A percentile compares a stretch with the other conserved stretches of the same genome.
phyloP scores from a whole-genome alignment of 2,329 filamentous ascomycete species.

The Exophiala bonariae region DNA sequence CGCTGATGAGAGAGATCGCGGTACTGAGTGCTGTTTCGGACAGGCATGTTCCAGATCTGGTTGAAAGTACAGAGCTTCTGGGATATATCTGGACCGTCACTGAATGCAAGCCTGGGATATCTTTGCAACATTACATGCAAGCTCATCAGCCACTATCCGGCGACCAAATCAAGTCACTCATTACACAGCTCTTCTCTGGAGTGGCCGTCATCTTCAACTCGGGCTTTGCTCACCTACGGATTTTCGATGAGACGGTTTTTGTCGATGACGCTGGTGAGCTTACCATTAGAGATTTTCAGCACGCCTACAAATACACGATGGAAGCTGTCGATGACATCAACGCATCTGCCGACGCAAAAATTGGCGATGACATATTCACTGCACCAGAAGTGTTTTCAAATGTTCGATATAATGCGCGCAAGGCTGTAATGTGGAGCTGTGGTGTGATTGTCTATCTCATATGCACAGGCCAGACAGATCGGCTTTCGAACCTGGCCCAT shows the following conservation, averaged over 20 bases:
- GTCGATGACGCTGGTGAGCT: background rate
- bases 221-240: slow-evolving; percentile 4
- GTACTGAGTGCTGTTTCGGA: background rate
- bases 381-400: slow-evolving; percentile 6
- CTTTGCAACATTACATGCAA: background rate
- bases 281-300: slow-evolving; percentile 1
- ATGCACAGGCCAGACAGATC: background rate
- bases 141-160: background rate
- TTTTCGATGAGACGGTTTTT: slow-evolving; percentile 1
- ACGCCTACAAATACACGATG: background rate
- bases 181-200: slow-evolving; percentile 3
- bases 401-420: slow-evolving; percentile 5
- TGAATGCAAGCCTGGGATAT: background rate
- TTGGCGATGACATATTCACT: slow-evolving; percentile 3
- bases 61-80: background rate
- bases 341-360: background rate
- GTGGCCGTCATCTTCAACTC: slow-evolving; percentile 5
- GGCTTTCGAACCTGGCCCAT: slow-evolving; percentile 3
- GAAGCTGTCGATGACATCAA: slow-evolving; percentile 1
- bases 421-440: slow-evolving; percentile 7
- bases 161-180: slow-evolving; percentile 1
- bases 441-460: slow-evolving; percentile 7
- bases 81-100: background rate
- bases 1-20: slow-evolving; percentile 28
- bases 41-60: background rate